Conservation (phyloP, 116 monocot species). For the Trichopus zeylanicus region DNA sequence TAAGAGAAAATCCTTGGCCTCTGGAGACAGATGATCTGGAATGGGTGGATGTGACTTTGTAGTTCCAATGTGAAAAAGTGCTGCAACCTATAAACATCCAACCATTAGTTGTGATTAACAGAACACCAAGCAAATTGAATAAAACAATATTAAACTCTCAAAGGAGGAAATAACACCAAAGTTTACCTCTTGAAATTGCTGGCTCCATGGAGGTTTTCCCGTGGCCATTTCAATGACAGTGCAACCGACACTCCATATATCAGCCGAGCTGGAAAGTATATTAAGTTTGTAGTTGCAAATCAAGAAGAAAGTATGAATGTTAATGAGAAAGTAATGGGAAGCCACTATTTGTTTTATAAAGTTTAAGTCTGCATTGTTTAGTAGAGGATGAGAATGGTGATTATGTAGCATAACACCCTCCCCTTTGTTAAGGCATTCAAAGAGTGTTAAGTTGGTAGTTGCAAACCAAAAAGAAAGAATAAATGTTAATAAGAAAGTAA, state of each 20-base stretch:
- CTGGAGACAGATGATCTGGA: constrained; percentile 80
- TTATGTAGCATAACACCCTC: no score
- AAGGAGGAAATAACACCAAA: not conserved
- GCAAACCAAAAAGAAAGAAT: no score
- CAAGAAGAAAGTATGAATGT: no score
- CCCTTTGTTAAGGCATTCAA: no score
- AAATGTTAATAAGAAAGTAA: no score
- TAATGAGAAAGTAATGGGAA: no score
- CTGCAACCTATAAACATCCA: constrained; percentile 66
- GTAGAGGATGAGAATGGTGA: no score
- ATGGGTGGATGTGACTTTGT: constrained; percentile 97
- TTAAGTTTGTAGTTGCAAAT: not conserved
- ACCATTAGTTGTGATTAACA: not conserved
- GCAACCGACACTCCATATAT: constrained; percentile 99
- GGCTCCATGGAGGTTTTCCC: constrained; percentile 98
- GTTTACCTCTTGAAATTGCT: constrained; percentile 80
- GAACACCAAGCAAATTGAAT: not conserved
- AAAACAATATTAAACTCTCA: not conserved
- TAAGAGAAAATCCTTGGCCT: constrained; percentile 92
- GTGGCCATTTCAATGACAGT: constrained; percentile 99
- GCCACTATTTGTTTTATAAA: no score
- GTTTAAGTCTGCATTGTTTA: no score
- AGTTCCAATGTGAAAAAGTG: constrained; percentile 82
- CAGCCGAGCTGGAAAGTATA: constrained; percentile 65
- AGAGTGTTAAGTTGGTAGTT: no score